phyloP scores from a whole-genome alignment of 352 stramenopile genomes.

The Pilasporangium apinafurcum region DNA sequence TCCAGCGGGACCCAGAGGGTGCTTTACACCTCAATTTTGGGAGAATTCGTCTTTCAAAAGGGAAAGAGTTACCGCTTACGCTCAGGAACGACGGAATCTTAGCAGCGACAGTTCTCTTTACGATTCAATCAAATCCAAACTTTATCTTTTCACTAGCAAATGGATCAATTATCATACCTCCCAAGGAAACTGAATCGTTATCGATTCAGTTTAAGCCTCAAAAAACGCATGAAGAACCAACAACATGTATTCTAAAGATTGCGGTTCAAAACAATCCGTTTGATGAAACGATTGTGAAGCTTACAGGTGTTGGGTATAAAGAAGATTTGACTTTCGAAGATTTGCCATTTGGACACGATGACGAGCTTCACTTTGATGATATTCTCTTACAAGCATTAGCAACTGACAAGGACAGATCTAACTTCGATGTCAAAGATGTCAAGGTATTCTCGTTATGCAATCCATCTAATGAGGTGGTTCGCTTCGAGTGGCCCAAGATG shows the following conservation, averaged over 20 bases:
- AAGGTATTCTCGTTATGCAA: conserved; percentile 81
- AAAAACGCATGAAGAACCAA: conserved; percentile 61
- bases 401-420: not conserved
- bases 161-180: conserved; percentile 66
- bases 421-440: conserved; percentile 8
- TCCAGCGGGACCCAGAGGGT: conserved; percentile 46
- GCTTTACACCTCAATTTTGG: conserved; percentile 78
- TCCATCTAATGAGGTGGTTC: conserved; percentile 40
- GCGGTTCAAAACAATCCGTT: conserved; percentile 90
- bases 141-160: conserved; percentile 72
- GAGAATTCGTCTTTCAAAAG: conserved; percentile 67
- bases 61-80: conserved; percentile 49
- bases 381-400: conserved; percentile 20
- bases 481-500: conserved; percentile 66
- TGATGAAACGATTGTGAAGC: conserved; percentile 72
- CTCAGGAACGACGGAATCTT: conserved; percentile 92
- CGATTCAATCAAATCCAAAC: conserved; percentile 67
- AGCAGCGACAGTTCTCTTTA: conserved; percentile 88
- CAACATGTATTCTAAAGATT: conserved; percentile 57
- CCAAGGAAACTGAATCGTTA: conserved; percentile 54
- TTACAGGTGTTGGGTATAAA: conserved; percentile 68
- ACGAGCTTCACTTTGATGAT: conserved; percentile 86
- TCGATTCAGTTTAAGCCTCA: conserved; percentile 80
- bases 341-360: conserved; percentile 60
- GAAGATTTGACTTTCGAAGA: conserved; percentile 88